Base-by-base conservation (phyloP, 176 grass and related monocot genomes). In the Musa schizocarpa region DNA sequence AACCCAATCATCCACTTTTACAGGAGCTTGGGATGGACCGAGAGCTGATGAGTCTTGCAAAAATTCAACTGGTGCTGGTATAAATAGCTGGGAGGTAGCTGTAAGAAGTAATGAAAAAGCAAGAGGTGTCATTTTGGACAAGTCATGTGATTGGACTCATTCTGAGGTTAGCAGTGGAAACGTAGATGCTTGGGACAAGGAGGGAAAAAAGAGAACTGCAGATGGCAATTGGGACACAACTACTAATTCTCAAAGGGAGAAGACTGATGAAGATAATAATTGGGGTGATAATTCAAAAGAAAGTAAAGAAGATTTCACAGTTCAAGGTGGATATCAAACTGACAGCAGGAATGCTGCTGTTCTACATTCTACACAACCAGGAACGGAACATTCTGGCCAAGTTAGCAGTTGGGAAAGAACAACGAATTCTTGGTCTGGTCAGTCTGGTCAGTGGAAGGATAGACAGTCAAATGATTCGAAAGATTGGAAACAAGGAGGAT, bases 401-500 rank as follows among this genome's bases (percentile, higher is more conserved):
- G 17, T 50, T 69, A 2, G 34, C 29, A 50, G 16, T 7, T 69
- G 67, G 67, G 34, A 19, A 50, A 69, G 50, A 69, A 13, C 9
- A 48, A 69, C 9, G 11, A 22, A 65, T 20, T 50, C 34, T 69
- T 49, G 9, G 20, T 64, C 62, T 64, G 62, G 23, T 63, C 61
- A 63, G 61, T 63, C 27, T 29, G 27, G 34, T 43, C 34, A 43
- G 34, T 43, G 34, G 34, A 43, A 43, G 34, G 4, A 43, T 43
- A 43, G 34, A 43, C 34, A 43, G 34, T 43, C 34, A 43, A 43
- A 5, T 43, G 34, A 43, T 43, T 43, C 34, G 5, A 6, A 43
- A 70, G 68, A 9, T 50, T 70, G 68, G 68, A 43, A 52, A 34
- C 68, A 70, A 70, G 48, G 6, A 50, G 19, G 20, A 70, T 70